Conservation (phyloP, 2,329 filamentous ascomycete genomes). For the Paradendryphiella salina region DNA sequence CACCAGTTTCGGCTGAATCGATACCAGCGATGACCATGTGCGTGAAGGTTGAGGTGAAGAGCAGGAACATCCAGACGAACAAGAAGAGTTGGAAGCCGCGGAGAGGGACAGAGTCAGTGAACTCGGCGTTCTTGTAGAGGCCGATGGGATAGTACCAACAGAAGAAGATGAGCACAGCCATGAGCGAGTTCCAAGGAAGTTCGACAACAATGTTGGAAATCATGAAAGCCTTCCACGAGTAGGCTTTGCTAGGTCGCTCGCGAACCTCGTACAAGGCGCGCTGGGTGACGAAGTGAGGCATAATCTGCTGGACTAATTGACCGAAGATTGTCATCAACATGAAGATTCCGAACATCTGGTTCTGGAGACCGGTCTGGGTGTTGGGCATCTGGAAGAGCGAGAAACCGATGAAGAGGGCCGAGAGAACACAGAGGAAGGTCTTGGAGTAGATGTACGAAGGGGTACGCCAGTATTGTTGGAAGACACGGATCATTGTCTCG, state of each 20-base stretch:
- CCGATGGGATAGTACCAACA: slow-evolving; percentile 87
- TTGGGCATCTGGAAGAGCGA: slow-evolving; percentile 74
- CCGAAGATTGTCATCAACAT: slow-evolving; percentile 80
- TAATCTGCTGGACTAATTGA: slow-evolving; percentile 75
- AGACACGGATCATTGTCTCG: slow-evolving; percentile 72
- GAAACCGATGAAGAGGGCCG: slow-evolving; percentile 78
- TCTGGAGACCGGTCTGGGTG: slow-evolving; percentile 76
- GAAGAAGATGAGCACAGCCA: slow-evolving; percentile 75
- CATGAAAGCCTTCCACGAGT: slow-evolving; percentile 85
- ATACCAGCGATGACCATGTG: slow-evolving; percentile 76
- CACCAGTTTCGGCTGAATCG: slow-evolving; percentile 73
- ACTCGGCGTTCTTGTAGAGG: slow-evolving; percentile 69
- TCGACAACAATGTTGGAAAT: slow-evolving; percentile 82
- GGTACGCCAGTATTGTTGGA: slow-evolving; percentile 90
- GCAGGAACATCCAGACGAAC: slow-evolving; percentile 71
- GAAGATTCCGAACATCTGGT: slow-evolving; percentile 86
- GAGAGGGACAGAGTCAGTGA: slow-evolving; percentile 63
- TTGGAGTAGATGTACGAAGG: slow-evolving; percentile 90
- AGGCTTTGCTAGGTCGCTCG: slow-evolving; percentile 81
- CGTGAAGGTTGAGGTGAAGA: slow-evolving; percentile 82
- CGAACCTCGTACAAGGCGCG: slow-evolving; percentile 81
- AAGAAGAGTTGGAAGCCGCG: slow-evolving; percentile 81
- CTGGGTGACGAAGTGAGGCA: slow-evolving; percentile 84
- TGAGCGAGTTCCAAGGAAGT: slow-evolving; percentile 79
- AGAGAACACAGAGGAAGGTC: slow-evolving; percentile 65